Conservation (phyloP, 306 rosid species). For the Cucumis hystrix region DNA sequence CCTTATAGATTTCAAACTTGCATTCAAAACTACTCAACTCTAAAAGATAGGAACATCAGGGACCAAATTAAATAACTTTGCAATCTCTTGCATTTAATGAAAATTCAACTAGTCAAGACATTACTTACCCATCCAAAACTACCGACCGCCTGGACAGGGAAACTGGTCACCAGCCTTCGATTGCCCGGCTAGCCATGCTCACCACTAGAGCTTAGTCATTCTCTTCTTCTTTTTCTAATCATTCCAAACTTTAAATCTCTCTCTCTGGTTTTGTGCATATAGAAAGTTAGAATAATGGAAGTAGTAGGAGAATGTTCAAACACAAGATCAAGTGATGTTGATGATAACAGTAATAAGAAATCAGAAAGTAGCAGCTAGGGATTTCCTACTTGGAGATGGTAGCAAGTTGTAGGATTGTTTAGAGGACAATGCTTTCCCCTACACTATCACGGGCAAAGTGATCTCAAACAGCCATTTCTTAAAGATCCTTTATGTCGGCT, state of each 20-base stretch:
- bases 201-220: background rate
- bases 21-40: too few relatives aligned
- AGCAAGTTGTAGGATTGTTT: background rate
- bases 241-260: background rate
- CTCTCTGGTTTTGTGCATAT: background rate
- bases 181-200: too few relatives aligned
- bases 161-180: too few relatives aligned
- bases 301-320: constrained; percentile 6
- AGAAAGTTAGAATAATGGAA: background rate
- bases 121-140: too few relatives aligned
- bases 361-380: background rate
- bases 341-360: background rate
- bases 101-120: too few relatives aligned
- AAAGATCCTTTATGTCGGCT: background rate
- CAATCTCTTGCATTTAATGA: too few relatives aligned
- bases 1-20: too few relatives aligned
- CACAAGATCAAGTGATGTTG: background rate
- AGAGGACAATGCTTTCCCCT: background rate
- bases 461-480: background rate
- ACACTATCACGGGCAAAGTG: background rate
- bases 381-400: background rate
- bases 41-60: too few relatives aligned
- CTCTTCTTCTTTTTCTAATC: background rate
- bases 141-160: too few relatives aligned
- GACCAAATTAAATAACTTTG: too few relatives aligned